These are phyloP conservation scores for Crithidia bombi DNA, from an alignment of 208 protist species.

Conservation along the genomic window DNA sequence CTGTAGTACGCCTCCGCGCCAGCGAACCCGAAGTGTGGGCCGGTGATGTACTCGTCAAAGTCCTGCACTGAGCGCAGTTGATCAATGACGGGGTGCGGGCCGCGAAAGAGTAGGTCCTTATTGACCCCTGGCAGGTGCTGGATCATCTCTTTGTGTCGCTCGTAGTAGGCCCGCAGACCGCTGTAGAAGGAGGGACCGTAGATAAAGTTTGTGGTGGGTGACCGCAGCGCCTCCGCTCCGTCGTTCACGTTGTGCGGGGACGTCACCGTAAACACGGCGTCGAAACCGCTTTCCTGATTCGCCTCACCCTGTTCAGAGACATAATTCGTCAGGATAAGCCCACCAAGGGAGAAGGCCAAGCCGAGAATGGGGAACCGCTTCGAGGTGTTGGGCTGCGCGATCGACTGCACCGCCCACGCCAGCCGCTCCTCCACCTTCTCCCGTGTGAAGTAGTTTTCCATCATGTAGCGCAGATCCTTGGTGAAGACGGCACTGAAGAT, in stretches of 20 bases:
- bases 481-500: conserved; percentile 70
- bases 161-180: conserved; percentile 45
- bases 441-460: conserved; percentile 42
- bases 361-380: conserved; percentile 51
- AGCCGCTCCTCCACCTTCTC: conserved; percentile 15
- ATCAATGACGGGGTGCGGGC: conserved; percentile 22
- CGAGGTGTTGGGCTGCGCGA: not conserved
- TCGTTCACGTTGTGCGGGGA: conserved; percentile 54
- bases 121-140: conserved; percentile 38
- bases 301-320: conserved; percentile 52
- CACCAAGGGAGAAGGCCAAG: conserved; percentile 69
- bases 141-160: conserved; percentile 52
- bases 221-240: conserved; percentile 28
- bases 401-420: conserved; percentile 11
- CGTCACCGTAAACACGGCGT: conserved; percentile 48
- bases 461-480: conserved; percentile 55
- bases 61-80: conserved; percentile 34
- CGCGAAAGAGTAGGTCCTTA: conserved; percentile 25
- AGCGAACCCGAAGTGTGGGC: conserved; percentile 53
- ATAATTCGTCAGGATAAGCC: conserved; percentile 66
- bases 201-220: conserved; percentile 13
- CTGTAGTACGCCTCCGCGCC: conserved; percentile 50
- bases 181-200: conserved; percentile 36
- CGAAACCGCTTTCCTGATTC: conserved; percentile 24
- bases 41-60: conserved; percentile 57